Percentiles rank a stretch among this genome's conserved stretches.
Conservation (phyloP, 768 basidiomycete genomes). For the Xanthoconium purpureum region DNA sequence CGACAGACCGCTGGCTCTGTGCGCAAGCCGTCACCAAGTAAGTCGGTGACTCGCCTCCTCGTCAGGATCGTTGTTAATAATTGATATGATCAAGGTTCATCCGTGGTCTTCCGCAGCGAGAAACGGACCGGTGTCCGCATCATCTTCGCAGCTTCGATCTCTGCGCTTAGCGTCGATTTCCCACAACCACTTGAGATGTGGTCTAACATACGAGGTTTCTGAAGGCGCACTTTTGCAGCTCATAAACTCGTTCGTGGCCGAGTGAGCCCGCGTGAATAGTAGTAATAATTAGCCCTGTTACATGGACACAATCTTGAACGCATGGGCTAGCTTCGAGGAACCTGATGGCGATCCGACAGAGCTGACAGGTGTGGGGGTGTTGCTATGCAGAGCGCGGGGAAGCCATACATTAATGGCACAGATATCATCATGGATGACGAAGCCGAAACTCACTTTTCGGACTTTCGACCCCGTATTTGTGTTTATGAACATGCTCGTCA, state of each 20-base stretch:
- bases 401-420: conserved; percentile 40
- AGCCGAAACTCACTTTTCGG: conserved; percentile 1
- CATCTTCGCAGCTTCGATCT: conserved; percentile 43
- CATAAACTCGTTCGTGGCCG: conserved; percentile 38
- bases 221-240: conserved; percentile 41
- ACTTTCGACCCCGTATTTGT: background rate
- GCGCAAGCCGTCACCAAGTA: conserved; percentile 34
- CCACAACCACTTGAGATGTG: conserved; percentile 37
- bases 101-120: background rate
- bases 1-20: conserved; percentile 45
- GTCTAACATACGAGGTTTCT: conserved; percentile 42
- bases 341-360: conserved; percentile 41
- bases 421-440: conserved; percentile 43
- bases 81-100: background rate
- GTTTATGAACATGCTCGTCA: background rate
- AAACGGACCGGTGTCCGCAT: conserved; percentile 30
- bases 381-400: conserved; percentile 42
- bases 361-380: conserved; percentile 37
- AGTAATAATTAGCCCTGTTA: conserved; percentile 36
- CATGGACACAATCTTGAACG: conserved; percentile 43
- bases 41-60: background rate
- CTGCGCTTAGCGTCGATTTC: conserved; percentile 40
- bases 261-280: conserved; percentile 44
- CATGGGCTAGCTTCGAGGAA: conserved; percentile 37
- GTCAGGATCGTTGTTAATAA: background rate